These are phyloP conservation scores for Bipolaris gigantea DNA, from an alignment of 2,329 filamentous ascomycete genomes.

Conservation along the genomic window DNA sequence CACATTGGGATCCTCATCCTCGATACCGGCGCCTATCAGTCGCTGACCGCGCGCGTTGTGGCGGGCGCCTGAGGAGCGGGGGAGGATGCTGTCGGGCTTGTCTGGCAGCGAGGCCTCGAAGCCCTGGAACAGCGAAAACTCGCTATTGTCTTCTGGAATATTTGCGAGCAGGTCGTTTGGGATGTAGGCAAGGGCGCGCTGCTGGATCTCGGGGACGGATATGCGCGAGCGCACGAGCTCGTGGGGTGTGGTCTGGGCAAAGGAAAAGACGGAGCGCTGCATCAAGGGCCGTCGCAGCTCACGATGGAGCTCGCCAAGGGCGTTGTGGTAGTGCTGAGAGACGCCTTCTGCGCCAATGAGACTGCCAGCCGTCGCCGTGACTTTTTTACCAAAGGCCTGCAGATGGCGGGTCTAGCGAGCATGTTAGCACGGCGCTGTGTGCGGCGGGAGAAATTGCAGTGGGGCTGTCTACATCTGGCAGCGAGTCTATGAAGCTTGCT, in stretches of 20 bases:
- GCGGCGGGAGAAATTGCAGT: not conserved
- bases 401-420: constrained; percentile 73
- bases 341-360: constrained; percentile 67
- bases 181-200: constrained; percentile 83
- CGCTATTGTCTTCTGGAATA: constrained; percentile 82
- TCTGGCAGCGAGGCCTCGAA: constrained; percentile 91
- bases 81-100: constrained; percentile 51
- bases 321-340: constrained; percentile 75
- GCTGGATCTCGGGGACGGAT: constrained; percentile 89
- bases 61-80: constrained; percentile 62
- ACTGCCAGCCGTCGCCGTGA: constrained; percentile 89
- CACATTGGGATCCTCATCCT: constrained; percentile 53
- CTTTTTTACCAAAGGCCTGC: constrained; percentile 91
- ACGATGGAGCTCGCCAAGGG: constrained; percentile 85
- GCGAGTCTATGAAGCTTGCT: constrained; percentile 35
- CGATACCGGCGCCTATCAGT: constrained; percentile 66
- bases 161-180: constrained; percentile 87
- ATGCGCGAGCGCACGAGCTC: constrained; percentile 91
- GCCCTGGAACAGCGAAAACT: constrained; percentile 93
- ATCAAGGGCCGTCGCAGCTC: constrained; percentile 81
- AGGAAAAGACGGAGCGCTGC: constrained; percentile 87
- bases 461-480: constrained; percentile 34
- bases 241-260: constrained; percentile 88
- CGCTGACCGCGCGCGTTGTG: constrained; percentile 75
- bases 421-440: constrained; percentile 21